phyloP scores from a whole-genome alignment of 148 eudicot genomes.

The Polygonum aviculare region DNA sequence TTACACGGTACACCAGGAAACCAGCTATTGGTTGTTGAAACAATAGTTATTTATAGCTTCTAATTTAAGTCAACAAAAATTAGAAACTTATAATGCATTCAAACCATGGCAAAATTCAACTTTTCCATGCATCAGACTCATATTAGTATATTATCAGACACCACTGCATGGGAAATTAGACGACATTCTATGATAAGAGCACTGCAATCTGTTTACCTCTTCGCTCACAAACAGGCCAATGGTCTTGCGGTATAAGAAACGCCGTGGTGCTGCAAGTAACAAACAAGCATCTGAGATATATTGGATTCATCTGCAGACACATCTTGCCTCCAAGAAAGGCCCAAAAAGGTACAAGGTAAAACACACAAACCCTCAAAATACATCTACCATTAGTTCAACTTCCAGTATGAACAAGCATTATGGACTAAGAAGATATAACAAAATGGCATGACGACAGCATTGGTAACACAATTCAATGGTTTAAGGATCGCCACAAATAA shows the following conservation, averaged over 20 bases:
- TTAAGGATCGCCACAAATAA: neutral
- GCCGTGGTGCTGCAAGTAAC: constrained; percentile 57
- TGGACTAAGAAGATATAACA: neutral
- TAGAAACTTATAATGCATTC: neutral
- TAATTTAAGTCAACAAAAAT: neutral
- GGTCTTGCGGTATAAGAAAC: constrained; percentile 49
- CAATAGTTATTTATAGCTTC: neutral
- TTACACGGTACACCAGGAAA: neutral
- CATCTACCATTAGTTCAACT: neutral
- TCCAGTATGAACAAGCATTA: neutral
- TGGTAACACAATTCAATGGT: neutral
- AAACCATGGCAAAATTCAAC: neutral
- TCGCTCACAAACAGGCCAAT: constrained; percentile 56
- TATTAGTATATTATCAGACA: neutral
- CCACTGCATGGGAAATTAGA: too few species aligned
- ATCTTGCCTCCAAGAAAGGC: neutral
- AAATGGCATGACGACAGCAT: neutral
- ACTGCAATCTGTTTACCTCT: constrained; percentile 42
- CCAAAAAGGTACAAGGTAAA: neutral
- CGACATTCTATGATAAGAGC: too few species aligned
- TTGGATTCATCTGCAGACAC: neutral
- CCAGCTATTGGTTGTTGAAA: neutral
- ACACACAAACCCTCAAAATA: neutral
- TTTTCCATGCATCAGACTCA: neutral
- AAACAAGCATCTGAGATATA: neutral